phyloP scores from a whole-genome alignment of 2,329 filamentous ascomycete species.

The Calcarisporium arbuscula region DNA sequence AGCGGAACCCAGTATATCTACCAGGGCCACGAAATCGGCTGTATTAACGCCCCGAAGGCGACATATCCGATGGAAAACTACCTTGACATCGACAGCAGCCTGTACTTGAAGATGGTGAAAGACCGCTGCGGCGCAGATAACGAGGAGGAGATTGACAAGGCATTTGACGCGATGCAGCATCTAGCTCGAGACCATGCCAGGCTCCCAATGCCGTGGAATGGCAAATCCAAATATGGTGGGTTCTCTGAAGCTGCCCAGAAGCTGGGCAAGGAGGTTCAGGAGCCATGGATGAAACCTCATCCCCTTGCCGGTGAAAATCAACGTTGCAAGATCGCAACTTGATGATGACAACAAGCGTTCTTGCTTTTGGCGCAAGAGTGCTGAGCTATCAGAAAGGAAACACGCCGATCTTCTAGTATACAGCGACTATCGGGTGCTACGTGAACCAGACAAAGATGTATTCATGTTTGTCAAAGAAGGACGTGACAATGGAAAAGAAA shows the following conservation, averaged over 20 bases:
- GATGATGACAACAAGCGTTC: constrained; percentile 29
- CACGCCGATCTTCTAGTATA: constrained; percentile 26
- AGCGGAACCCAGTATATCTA: constrained; percentile 60
- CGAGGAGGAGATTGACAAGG: constrained; percentile 27
- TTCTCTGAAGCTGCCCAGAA: constrained; percentile 30
- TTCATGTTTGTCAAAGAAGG: constrained; percentile 26
- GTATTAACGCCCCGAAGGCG: constrained; percentile 51
- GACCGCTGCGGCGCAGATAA: constrained; percentile 21
- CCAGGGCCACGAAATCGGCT: constrained; percentile 62
- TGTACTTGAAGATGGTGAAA: constrained; percentile 24
- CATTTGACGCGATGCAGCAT: constrained; percentile 23
- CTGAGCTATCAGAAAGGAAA: constrained; percentile 22
- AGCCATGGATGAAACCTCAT: constrained; percentile 28
- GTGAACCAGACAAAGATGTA: constrained; percentile 15
- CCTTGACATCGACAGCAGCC: constrained; percentile 43
- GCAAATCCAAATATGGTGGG: constrained; percentile 21
- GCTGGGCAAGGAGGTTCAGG: constrained; percentile 17
- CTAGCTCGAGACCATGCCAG: constrained; percentile 54
- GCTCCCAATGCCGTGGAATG: constrained; percentile 62
- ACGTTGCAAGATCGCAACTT: constrained; percentile 50
- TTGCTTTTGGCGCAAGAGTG: constrained; percentile 25
- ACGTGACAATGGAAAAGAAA: constrained; percentile 12
- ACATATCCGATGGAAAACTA: constrained; percentile 55
- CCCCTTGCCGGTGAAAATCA: constrained; percentile 34
- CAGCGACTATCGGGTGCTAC: constrained; percentile 24